A percentile compares a stretch with the other conserved stretches of the same genome.
These are phyloP conservation scores for Lentinula guzmanii DNA, from an alignment of 768 basidiomycete species.

Conservation along the genomic window DNA sequence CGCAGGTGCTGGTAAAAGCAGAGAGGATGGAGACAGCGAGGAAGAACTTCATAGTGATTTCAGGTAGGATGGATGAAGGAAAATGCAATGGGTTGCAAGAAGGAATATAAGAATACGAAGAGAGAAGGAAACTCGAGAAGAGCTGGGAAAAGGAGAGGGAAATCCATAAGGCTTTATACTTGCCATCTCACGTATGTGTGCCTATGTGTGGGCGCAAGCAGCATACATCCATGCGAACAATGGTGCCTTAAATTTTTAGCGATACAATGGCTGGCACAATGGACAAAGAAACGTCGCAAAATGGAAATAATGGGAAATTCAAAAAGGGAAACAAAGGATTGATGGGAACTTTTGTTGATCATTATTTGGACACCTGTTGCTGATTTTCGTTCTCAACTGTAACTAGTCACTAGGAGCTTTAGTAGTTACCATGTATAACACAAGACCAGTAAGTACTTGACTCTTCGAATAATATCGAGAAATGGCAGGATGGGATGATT, in stretches of 20 bases:
- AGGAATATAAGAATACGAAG: conserved; percentile 4
- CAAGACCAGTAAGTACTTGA: no score
- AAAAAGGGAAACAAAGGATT: conserved; percentile 2
- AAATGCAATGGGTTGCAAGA: background rate
- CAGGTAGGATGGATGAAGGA: background rate
- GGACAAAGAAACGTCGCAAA: background rate
- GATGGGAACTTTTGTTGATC: background rate
- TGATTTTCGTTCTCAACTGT: no score
- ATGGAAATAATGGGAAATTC: background rate
- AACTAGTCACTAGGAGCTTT: no score
- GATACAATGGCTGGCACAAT: background rate
- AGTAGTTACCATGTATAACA: no score
- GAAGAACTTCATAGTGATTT: conserved; percentile 3
- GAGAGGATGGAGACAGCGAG: background rate
- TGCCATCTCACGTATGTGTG: background rate
- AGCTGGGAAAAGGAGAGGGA: background rate
- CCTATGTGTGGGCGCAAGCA: background rate
- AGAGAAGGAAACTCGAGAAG: conserved; percentile 2
- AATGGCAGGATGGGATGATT: no score
- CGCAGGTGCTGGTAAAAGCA: background rate
- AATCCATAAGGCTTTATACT: background rate
- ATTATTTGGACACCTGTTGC: background rate
- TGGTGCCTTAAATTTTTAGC: background rate
- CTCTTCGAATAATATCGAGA: no score
- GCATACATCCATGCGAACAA: background rate